Conservation (phyloP, 306 rosid genomes). For the Acacia confusa region DNA sequence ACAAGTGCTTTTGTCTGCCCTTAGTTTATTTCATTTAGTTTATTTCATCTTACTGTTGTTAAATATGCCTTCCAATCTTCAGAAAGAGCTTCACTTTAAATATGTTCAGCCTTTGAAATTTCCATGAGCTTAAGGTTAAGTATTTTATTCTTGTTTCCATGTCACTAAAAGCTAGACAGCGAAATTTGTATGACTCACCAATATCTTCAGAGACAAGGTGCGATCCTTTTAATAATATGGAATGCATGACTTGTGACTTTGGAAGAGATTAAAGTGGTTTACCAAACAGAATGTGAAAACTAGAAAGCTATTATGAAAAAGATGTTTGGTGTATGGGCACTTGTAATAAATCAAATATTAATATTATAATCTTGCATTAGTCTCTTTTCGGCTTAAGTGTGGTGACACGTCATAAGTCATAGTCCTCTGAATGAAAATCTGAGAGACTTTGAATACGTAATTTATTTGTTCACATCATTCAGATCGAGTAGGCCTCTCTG, state of each 20-base stretch:
- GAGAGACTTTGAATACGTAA: background rate
- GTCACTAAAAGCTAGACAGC: background rate
- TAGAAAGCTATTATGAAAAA: background rate
- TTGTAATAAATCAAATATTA: background rate
- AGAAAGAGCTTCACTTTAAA: background rate
- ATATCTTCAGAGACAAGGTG: background rate
- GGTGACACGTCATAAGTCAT: background rate
- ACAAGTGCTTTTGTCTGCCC: slow-evolving; percentile 34
- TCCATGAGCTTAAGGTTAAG: background rate
- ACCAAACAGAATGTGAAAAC: background rate
- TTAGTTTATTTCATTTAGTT: background rate
- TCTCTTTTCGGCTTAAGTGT: background rate
- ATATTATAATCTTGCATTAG: background rate
- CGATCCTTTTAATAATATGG: background rate
- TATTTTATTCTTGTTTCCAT: background rate
- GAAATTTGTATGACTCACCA: background rate
- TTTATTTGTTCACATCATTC: background rate
- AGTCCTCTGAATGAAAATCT: background rate
- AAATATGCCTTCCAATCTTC: background rate
- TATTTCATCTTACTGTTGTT: slow-evolving; percentile 2
- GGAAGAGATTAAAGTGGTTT: background rate
- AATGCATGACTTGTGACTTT: background rate
- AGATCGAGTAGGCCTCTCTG: background rate
- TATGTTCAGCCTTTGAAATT: background rate
- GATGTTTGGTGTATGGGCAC: background rate